Percentiles rank a stretch among this genome's conserved stretches.
phyloP scores from a whole-genome alignment of 2,329 filamentous ascomycete species.

The Apiospora sp. region DNA sequence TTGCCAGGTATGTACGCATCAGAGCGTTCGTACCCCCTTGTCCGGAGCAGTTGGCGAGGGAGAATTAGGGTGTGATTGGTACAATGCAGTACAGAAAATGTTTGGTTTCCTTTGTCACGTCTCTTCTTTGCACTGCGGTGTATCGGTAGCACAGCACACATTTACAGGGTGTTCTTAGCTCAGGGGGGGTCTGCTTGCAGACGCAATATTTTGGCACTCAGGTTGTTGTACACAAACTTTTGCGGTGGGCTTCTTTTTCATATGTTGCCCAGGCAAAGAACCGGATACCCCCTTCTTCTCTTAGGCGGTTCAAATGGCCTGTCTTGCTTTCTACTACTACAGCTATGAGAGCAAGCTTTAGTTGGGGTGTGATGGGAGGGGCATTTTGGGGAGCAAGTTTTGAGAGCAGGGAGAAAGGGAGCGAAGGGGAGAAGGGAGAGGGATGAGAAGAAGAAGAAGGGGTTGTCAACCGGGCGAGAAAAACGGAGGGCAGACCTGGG shows the following conservation, averaged over 20 bases:
- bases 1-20: neutral
- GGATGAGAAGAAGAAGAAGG: conserved; percentile 6
- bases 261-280: conserved; percentile 21
- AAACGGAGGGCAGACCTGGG: conserved; percentile 15
- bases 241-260: conserved; percentile 4
- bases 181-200: conserved; percentile 24
- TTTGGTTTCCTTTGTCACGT: conserved; percentile 25
- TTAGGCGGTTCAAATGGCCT: conserved; percentile 2
- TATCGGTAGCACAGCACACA: conserved; percentile 23
- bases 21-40: neutral
- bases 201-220: conserved; percentile 12
- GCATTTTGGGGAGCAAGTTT: neutral
- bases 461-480: neutral
- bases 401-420: neutral
- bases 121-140: conserved; percentile 23
- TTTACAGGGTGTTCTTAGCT: conserved; percentile 9
- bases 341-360: neutral
- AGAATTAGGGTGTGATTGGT: neutral
- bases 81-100: conserved; percentile 24
- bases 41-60: neutral
- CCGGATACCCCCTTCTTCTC: conserved; percentile 10
- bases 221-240: conserved; percentile 18
- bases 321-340: conserved; percentile 4
- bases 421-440: neutral
- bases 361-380: neutral